These are phyloP conservation scores for Hygrophila difformis DNA, from an alignment of 257 asterid species.

Conservation along the genomic window DNA sequence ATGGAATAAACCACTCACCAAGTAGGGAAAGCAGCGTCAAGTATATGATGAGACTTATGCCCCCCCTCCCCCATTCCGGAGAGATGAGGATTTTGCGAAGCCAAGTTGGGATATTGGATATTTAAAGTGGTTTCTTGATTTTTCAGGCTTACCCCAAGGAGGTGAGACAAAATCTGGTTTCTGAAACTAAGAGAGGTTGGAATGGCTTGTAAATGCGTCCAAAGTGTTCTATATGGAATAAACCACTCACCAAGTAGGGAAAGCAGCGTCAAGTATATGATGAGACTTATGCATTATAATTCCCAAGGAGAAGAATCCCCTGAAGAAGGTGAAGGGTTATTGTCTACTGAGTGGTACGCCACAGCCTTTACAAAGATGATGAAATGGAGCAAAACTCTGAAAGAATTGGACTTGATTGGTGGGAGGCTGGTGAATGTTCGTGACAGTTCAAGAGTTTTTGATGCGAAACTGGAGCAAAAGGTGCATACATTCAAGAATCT, in stretches of 20 bases:
- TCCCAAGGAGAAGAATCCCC: conserved; percentile 25
- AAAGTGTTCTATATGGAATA: conserved; percentile 19
- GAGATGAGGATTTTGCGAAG: too few relatives aligned
- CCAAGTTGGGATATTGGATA: too few relatives aligned
- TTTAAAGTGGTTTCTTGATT: background rate
- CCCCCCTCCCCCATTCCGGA: too few relatives aligned
- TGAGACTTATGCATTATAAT: conserved; percentile 20
- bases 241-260: conserved; percentile 10
- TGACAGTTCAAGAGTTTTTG: conserved; percentile 41
- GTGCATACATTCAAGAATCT: conserved; percentile 52
- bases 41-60: conserved; percentile 17
- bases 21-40: conserved; percentile 10
- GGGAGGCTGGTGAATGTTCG: conserved; percentile 53
- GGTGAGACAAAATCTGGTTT: conserved; percentile 6
- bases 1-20: conserved; percentile 15
- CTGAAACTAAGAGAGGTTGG: background rate
- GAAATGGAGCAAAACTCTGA: conserved; percentile 45
- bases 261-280: conserved; percentile 12
- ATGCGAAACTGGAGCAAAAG: conserved; percentile 43
- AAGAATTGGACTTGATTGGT: conserved; percentile 54
- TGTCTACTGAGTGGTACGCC: conserved; percentile 62
- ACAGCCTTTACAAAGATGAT: conserved; percentile 40
- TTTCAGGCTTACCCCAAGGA: background rate
- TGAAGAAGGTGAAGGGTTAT: conserved; percentile 22
- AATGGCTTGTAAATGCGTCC: conserved; percentile 30